Base-by-base conservation (phyloP, 768 basidiomycete species). In the Mycena venus region DNA sequence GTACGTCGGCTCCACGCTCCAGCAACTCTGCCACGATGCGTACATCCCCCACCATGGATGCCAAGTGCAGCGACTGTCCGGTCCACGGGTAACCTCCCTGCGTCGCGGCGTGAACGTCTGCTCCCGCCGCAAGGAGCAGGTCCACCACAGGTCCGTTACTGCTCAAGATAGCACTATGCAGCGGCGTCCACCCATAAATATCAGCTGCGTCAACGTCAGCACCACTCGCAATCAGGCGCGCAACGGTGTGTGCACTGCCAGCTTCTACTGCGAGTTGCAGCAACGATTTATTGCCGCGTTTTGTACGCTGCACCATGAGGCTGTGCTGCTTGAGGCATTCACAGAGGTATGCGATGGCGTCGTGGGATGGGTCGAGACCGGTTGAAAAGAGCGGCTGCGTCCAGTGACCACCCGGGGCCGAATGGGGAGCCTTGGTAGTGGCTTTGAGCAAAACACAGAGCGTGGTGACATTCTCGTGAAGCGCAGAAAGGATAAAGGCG, bases 31-130 rank as follows among this genome's bases (percentile, higher is more conserved):
- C 17, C 25, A 32, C 60, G n/a, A 55, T 61, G 49, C 34, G 66
- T 1, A 23, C 58, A 14, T 74, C 58, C 29, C 70, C 70, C 23
- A 15, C 15, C 72, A 74, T 74, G 29, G 59, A 47, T 3, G 72
- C 72, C 21, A 74, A n/a, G 23, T 72, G 70, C 34, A 72, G 62
- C 38, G 70, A 31, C 42, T 47, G 60, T 19, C 70, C 70, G 21
- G 60, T 64, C 70, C 40, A 62, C 23, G 21, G 2, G 15, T 4
- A 5, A 31, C 40, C 61, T 29, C 19, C 34, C 32, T 55, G 34
- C 10, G 65, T 67, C 25, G 27, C 23, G 36, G 53, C 65, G 17
- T 67, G 65, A 4, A 56, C 23, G 21, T 67, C 53, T 58, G 23
- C 65, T 0, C 53, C 53, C 4, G 38, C 40, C 1, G 65, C 19